Percentiles rank a stretch among this genome's conserved stretches.
These are phyloP conservation scores for Ceraceosorus guamensis DNA, from an alignment of 1,284 basidiomycete species.

Conservation along the genomic window DNA sequence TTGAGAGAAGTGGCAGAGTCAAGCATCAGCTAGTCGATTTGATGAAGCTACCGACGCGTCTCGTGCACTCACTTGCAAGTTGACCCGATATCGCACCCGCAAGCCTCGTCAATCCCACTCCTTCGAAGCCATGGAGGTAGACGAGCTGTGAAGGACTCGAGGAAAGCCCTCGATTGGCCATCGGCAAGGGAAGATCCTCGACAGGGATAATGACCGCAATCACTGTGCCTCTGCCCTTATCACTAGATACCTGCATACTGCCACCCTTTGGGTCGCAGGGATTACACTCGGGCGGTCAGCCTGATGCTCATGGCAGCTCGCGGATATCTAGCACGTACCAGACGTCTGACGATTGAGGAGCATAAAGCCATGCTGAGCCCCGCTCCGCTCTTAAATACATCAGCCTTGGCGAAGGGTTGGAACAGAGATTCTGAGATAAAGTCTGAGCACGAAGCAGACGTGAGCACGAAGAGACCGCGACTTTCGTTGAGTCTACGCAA, in stretches of 20 bases:
- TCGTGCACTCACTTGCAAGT: constrained; percentile 13
- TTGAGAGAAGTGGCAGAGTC: too few relatives aligned
- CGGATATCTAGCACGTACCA: constrained; percentile 4
- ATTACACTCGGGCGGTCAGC: too few relatives aligned
- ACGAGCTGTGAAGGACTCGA: constrained; percentile 14
- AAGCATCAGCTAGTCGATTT: not conserved
- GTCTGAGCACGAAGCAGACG: constrained; percentile 1
- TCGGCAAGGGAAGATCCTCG: constrained; percentile 12
- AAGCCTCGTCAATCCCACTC: constrained; percentile 21
- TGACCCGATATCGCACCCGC: constrained; percentile 27
- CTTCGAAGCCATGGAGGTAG: constrained; percentile 28
- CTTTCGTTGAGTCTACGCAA: not conserved
- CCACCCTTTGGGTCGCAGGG: constrained; percentile 10
- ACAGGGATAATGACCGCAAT: constrained; percentile 25
- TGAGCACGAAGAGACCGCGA: not conserved
- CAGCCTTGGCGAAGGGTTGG: constrained; percentile 28
- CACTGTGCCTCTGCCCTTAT: constrained; percentile 26
- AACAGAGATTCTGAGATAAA: constrained; percentile 25
- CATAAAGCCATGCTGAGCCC: constrained; percentile 23
- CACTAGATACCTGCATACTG: constrained; percentile 25
- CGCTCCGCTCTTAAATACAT: constrained; percentile 18
- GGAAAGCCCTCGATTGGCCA: not conserved
- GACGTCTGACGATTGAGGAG: constrained; percentile 18
- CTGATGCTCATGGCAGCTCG: not conserved
- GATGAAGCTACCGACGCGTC: not conserved